Base-by-base conservation (phyloP, 345 rosid species). In the Pugionium dolabratum region DNA sequence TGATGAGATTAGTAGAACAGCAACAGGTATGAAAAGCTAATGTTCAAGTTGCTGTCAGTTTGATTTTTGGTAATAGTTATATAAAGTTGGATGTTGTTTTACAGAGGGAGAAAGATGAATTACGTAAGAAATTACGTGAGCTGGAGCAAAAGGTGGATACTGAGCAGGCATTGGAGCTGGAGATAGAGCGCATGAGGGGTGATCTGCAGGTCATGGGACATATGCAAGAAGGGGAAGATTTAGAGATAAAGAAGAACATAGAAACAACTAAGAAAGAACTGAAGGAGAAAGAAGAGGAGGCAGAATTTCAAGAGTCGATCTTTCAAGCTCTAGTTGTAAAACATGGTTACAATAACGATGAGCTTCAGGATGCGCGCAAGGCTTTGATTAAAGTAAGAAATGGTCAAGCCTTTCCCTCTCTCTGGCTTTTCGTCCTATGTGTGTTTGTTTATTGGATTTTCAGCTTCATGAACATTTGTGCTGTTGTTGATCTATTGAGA, bases 131-230 rank as follows among this genome's bases (percentile, higher is more conserved):
- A 70, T 83, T 89, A 31, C 41, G 75, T 67, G 80, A 81, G 47
- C 75, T 87, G 34, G 82, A 89, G 62, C 70, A 72, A 55, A 53
- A 77, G 42, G 76, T 91, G 4, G 95, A 91, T 79, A 82, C 79
- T 7, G 85, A 79, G 54, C 98, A 85, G 79, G 83, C 84, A 5
- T 25, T 85, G 67, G 95, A 88, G 72, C 72, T 86, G 79, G 96
- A 86, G 81, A 85, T 85, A 55, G 83, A 89, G 86, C 80, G 83
- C 2, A 44, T 85, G 82, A 87, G 76, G 63, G 90, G 95, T 2
- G 76, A 76, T 11, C 57, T 79, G 64, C 72, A 83, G 67, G 84
- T 86, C 39, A 81, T 81, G 88, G 80, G 70, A 64, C 95, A 87
- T 80, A 81, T 89, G 89, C 78, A 58, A 67, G 83, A 82, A 43